A percentile compares a stretch with the other conserved stretches of the same genome.
These are phyloP conservation scores for Wickerhamomyces sp. DNA, from an alignment of 1,139 yeast species.

Conservation along the genomic window DNA sequence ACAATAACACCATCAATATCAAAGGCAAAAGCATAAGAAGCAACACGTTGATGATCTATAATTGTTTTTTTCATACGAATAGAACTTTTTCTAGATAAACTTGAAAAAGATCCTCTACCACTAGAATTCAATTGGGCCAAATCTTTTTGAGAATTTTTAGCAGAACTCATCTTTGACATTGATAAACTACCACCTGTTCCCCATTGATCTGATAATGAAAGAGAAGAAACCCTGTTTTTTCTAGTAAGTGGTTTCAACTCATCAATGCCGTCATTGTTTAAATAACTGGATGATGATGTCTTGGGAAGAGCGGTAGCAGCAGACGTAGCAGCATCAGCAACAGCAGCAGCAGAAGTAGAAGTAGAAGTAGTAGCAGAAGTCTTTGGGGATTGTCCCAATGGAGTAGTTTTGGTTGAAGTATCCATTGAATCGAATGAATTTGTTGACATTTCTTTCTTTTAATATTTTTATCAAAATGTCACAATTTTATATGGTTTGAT, in stretches of 20 bases:
- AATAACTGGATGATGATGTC: slow-evolving; percentile 37
- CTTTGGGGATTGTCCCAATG: neutral
- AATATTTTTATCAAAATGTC: neutral
- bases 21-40: slow-evolving; percentile 81
- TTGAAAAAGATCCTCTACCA: slow-evolving; percentile 6
- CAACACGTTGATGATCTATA: slow-evolving; percentile 66
- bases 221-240: slow-evolving; percentile 62
- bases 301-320: slow-evolving; percentile 12
- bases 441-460: neutral
- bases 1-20: slow-evolving; percentile 84
- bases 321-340: slow-evolving; percentile 8
- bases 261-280: slow-evolving; percentile 70
- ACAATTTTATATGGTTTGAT: neutral
- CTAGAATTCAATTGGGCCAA: slow-evolving; percentile 27
- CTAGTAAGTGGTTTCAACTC: slow-evolving; percentile 55
- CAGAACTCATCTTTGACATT: slow-evolving; percentile 14
- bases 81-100: slow-evolving; percentile 44
- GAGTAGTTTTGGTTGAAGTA: neutral
- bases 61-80: slow-evolving; percentile 45
- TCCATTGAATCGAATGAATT: neutral
- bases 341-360: too few relatives aligned
- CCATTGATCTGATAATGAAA: slow-evolving; percentile 66
- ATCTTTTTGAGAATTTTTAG: slow-evolving; percentile 35
- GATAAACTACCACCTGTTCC: slow-evolving; percentile 29
- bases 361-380: slow-evolving; percentile 8